Evolutionary conservation across 2,329 filamentous ascomycete species (phyloP), one percentile per base, ranked within the genome.

Genomic region (Ustulina deusta): DNA sequence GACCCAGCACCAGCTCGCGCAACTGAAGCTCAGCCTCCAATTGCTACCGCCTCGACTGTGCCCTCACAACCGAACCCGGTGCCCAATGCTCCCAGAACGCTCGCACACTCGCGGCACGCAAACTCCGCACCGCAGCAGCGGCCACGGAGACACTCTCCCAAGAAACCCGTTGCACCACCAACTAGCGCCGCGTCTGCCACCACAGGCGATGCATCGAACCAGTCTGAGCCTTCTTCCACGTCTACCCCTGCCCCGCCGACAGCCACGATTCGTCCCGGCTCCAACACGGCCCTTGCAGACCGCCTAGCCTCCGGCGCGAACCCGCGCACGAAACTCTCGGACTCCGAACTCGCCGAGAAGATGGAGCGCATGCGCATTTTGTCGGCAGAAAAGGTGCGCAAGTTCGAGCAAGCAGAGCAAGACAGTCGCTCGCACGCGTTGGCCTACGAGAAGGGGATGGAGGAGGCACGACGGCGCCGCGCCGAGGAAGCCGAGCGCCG

Each of bases 301-400:
- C 86, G 87, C 10, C 75, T 86, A 10, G 79, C 81, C 61, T 88
- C 86, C 1, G 87, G 87, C 66, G 84, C 83, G 13, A 89, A 88
- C 78, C 87, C 87, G 27, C 85, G 87, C 11, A 84, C 84, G 27
- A 89, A 89, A 78, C 83, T 89, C 32, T 89, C 87, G 0, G 87
- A 90, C 0, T 78, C 80, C 0, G 85, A 90, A 77, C 83, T 90
- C 3, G 81, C 86, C 0, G 84, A 81, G 67, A 89, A 88, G 75
- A 87, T 90, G 84, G 85, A 86, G 72, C 80, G 86, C 75, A 89
- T 89, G 85, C 87, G 87, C 64, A 81, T 90, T 9, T 76, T 87
- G 0, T 82, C 83, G 0, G 86, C 84, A 0, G 87, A 90, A 75
- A 87, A 87, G 78, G 83, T 85, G 72, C 84, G 86, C 72, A 86